Percentiles rank a stretch among this genome's conserved stretches.
These are phyloP conservation scores for Microbotryum lychnidis-dioicae DNA, from an alignment of 1,284 basidiomycete genomes.

Conservation along the genomic window DNA sequence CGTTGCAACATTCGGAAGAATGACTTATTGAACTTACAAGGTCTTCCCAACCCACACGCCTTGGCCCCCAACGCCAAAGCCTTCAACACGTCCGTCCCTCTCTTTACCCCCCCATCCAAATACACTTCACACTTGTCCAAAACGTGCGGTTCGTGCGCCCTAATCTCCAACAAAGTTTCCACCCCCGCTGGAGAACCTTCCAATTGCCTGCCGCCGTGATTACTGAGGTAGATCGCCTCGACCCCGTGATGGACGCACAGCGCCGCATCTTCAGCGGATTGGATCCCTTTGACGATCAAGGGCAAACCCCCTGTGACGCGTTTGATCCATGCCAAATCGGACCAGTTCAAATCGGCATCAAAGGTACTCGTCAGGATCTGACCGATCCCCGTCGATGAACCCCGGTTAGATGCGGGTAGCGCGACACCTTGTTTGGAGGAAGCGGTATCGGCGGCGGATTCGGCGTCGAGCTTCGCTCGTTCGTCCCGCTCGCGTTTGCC, in stretches of 20 bases:
- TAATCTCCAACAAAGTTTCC: constrained; percentile 45
- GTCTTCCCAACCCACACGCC: constrained; percentile 79
- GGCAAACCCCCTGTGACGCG: constrained; percentile 41
- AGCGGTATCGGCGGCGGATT: constrained; percentile 8
- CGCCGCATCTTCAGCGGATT: constrained; percentile 58
- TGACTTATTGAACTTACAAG: constrained; percentile 42
- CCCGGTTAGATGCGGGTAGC: no score
- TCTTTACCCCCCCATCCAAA: constrained; percentile 75
- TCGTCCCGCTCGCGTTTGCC: constrained; percentile 77
- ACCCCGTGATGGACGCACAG: constrained; percentile 49
- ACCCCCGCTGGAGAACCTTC: constrained; percentile 27
- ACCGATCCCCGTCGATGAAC: no score
- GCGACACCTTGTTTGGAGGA: not conserved
- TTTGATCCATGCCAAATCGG: constrained; percentile 45
- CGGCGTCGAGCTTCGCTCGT: constrained; percentile 41
- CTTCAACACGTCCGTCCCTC: constrained; percentile 87
- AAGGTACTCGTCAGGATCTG: no score
- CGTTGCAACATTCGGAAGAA: not conserved
- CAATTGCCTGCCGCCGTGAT: constrained; percentile 45
- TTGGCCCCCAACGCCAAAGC: constrained; percentile 82
- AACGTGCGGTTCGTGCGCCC: constrained; percentile 63
- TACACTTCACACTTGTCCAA: constrained; percentile 65
- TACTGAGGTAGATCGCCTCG: constrained; percentile 36
- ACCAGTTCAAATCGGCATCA: constrained; percentile 35
- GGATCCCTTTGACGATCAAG: constrained; percentile 46